A percentile compares a stretch with the other conserved stretches of the same genome.
Evolutionary conservation across 2,329 filamentous ascomycete species (phyloP).

Genomic region (Amauroascus niger): DNA sequence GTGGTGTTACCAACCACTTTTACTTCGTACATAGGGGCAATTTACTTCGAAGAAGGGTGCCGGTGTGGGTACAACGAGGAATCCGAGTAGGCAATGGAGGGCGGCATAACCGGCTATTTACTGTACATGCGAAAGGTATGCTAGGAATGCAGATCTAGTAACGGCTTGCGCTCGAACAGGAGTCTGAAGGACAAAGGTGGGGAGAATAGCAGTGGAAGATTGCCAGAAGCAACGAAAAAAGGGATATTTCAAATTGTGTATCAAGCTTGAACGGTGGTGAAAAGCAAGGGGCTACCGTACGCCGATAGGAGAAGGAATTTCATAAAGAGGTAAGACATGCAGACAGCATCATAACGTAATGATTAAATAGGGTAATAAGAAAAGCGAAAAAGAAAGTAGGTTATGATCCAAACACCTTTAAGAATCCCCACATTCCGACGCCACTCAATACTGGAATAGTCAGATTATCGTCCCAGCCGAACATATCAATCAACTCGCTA

Average conservation of each 20-base stretch:
- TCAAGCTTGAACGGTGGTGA: background rate
- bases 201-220: background rate
- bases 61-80: background rate
- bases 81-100: background rate
- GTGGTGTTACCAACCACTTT: background rate
- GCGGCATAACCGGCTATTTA: background rate
- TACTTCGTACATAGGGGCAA: background rate
- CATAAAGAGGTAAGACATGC: background rate
- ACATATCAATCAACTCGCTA: slow-evolving; percentile 84
- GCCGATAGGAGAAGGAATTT: background rate
- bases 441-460: slow-evolving; percentile 91
- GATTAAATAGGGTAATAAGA: background rate
- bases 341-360: background rate
- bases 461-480: slow-evolving; percentile 93
- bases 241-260: background rate
- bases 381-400: background rate
- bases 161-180: background rate
- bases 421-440: slow-evolving; percentile 78
- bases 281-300: background rate
- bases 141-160: background rate
- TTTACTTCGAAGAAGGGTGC: background rate
- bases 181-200: background rate
- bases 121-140: background rate
- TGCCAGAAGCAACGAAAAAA: background rate
- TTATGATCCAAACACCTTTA: slow-evolving; percentile 63